These are phyloP conservation scores for Pugionium dolabratum DNA, from an alignment of 345 rosid species.

Conservation along the genomic window DNA sequence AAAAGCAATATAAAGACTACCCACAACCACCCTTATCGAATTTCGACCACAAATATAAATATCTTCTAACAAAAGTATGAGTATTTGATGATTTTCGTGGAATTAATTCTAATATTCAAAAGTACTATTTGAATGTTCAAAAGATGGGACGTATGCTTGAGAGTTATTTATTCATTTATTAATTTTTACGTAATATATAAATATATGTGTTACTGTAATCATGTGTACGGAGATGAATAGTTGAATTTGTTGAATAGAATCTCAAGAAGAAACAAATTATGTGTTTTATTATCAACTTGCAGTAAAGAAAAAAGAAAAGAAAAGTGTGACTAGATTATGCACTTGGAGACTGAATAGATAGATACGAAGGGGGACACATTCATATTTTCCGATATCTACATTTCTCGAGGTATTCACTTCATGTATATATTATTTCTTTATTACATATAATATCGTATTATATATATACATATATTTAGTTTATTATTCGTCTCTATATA, in stretches of 20 bases:
- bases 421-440: neutral
- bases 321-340: conserved; percentile 37
- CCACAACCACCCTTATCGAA: no score
- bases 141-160: conserved; percentile 33
- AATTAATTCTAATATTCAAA: neutral
- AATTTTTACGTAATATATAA: neutral
- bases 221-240: conserved; percentile 31
- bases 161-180: neutral
- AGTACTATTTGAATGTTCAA: conserved; percentile 29
- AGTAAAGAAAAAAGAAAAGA: neutral
- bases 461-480: no score
- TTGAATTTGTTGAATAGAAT: conserved; percentile 11
- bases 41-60: no score
- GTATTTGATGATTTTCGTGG: neutral
- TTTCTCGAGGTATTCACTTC: conserved; percentile 12
- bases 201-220: neutral
- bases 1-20: no score
- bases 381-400: conserved; percentile 20
- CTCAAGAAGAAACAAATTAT: neutral
- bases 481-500: no score
- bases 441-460: no score
- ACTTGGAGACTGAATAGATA: conserved; percentile 30
- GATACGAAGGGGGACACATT: conserved; percentile 2
- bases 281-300: conserved; percentile 25
- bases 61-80: no score